phyloP scores from a whole-genome alignment of 2,329 filamentous ascomycete genomes.

The Keithomyces neogunnii region DNA sequence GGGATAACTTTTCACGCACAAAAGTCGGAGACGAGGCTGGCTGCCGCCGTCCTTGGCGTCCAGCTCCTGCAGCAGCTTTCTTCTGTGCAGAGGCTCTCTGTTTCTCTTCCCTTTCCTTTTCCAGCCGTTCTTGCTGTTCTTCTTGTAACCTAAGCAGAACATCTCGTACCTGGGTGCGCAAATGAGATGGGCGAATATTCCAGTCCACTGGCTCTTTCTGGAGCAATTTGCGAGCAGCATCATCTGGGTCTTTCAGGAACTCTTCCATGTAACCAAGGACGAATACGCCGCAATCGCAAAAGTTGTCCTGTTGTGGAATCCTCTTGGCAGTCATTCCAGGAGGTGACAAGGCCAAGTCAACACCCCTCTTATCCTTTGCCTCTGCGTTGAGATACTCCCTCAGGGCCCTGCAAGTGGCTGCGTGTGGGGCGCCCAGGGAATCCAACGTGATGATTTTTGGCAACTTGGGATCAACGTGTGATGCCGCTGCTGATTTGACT shows the following conservation, averaged over 20 bases:
- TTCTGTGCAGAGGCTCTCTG: slow-evolving; percentile 20
- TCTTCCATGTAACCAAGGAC: slow-evolving; percentile 76
- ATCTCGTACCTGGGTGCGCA: slow-evolving; percentile 58
- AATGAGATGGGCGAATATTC: slow-evolving; percentile 46
- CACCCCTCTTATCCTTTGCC: slow-evolving; percentile 50
- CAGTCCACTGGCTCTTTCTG: slow-evolving; percentile 43
- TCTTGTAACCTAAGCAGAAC: slow-evolving; percentile 56
- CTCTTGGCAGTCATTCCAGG: slow-evolving; percentile 59
- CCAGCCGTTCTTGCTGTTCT: slow-evolving; percentile 40
- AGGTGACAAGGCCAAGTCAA: slow-evolving; percentile 28
- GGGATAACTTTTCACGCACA: neutral
- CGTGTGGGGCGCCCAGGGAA: slow-evolving; percentile 62
- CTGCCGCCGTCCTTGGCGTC: neutral
- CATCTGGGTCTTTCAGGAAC: slow-evolving; percentile 68
- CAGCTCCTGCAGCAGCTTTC: slow-evolving; percentile 2
- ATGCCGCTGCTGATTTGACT: slow-evolving; percentile 2
- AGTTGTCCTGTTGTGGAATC: slow-evolving; percentile 76
- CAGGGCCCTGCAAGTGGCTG: slow-evolving; percentile 55
- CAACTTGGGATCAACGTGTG: slow-evolving; percentile 32
- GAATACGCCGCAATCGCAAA: slow-evolving; percentile 83
- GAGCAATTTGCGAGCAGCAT: slow-evolving; percentile 60
- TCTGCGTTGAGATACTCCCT: slow-evolving; percentile 73
- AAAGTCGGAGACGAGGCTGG: neutral
- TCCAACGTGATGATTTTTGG: slow-evolving; percentile 81
- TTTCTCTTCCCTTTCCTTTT: slow-evolving; percentile 27